Conservation (phyloP, 2,329 filamentous ascomycete species). For the Claviceps capensis region DNA sequence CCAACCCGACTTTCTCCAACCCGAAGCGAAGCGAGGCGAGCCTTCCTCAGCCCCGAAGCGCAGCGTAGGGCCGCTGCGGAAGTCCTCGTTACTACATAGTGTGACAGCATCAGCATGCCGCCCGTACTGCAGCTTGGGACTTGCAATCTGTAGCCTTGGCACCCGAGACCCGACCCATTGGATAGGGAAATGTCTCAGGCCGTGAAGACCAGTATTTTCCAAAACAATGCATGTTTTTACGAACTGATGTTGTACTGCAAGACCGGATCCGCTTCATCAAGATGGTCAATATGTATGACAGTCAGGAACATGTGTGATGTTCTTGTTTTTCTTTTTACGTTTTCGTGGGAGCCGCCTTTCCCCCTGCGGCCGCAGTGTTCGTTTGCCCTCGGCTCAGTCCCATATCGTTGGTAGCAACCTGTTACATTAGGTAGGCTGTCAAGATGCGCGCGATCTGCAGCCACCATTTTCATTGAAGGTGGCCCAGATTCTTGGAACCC, state of each 20-base stretch:
- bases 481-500: not conserved
- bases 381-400: not conserved
- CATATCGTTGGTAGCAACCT: not conserved
- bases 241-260: not conserved
- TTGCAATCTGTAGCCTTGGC: not conserved
- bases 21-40: too few relatives aligned
- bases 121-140: not conserved
- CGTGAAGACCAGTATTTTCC: not conserved
- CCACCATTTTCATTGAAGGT: not conserved
- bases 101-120: not conserved
- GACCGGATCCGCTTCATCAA: not conserved
- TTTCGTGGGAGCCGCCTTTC: not conserved
- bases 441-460: not conserved
- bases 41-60: too few relatives aligned
- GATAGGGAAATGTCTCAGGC: conserved; percentile 1
- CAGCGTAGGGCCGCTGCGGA: too few relatives aligned
- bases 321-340: not conserved
- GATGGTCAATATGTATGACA: not conserved
- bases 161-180: not conserved
- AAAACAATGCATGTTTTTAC: not conserved
- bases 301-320: too few relatives aligned
- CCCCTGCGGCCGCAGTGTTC: not conserved
- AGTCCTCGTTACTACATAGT: too few relatives aligned
- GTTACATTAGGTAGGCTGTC: too few relatives aligned
- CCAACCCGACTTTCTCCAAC: too few relatives aligned